Percentiles rank a stretch among this genome's conserved stretches.
Evolutionary conservation across 108 stramenopile species (phyloP).

Genomic region (Schizochytrium sp.): DNA sequence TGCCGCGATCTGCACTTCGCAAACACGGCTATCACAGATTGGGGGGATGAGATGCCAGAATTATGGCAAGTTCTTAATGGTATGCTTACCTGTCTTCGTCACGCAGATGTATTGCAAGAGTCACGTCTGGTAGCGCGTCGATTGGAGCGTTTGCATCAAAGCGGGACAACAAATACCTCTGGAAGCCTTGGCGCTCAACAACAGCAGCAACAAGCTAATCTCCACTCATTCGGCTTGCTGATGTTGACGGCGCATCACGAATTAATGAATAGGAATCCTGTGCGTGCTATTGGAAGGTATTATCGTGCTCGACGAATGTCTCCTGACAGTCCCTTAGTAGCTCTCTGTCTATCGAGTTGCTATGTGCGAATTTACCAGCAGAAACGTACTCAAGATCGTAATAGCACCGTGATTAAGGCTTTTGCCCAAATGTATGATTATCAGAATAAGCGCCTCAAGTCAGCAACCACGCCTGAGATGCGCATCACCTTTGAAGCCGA

Average conservation of each 20-base stretch:
- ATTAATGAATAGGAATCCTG: conserved; percentile 6
- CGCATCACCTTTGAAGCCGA: background rate
- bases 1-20: conserved; percentile 13
- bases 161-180: too few species aligned
- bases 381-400: background rate
- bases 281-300: background rate
- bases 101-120: background rate
- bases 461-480: background rate
- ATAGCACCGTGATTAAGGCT: conserved; percentile 38
- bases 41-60: conserved; percentile 18
- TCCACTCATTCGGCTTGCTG: background rate
- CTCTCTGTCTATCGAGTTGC: conserved; percentile 29
- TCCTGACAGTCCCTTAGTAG: conserved; percentile 18
- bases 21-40: background rate
- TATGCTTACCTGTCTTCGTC: conserved; percentile 26
- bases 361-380: conserved; percentile 27
- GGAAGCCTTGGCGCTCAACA: too few species aligned
- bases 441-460: background rate
- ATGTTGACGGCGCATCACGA: conserved; percentile 42
- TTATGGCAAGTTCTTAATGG: conserved; percentile 35
- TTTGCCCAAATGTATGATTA: conserved; percentile 57
- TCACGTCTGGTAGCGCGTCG: background rate
- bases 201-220: background rate
- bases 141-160: conserved; percentile 13
- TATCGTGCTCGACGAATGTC: conserved; percentile 2